Percentiles rank a stretch among this genome's conserved stretches.
phyloP scores from a whole-genome alignment of 2,329 filamentous ascomycete genomes.

The Paramyrothecium roridum region DNA sequence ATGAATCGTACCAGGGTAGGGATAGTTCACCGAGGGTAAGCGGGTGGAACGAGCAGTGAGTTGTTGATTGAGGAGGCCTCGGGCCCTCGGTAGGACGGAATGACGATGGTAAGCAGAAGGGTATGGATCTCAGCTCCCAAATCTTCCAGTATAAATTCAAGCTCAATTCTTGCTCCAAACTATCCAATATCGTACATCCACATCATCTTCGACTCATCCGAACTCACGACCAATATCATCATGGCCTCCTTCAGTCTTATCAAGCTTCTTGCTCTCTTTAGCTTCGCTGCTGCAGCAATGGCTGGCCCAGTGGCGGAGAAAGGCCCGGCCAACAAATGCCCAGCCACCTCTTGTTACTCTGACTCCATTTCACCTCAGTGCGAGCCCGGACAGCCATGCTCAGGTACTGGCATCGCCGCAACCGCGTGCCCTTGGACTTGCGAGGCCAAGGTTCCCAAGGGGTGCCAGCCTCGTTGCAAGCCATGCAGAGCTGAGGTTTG shows the following conservation, averaged over 20 bases:
- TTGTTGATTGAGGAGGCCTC: too few relatives aligned
- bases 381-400: neutral
- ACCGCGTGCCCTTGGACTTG: slow-evolving; percentile 1
- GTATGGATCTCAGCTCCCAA: too few relatives aligned
- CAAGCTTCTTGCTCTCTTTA: neutral
- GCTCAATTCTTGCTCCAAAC: too few relatives aligned
- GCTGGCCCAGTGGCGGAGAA: neutral
- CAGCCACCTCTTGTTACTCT: neutral
- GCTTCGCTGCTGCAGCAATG: neutral
- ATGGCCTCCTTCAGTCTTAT: neutral
- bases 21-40: too few relatives aligned
- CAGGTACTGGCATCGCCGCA: neutral
- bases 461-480: neutral
- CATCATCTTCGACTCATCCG: too few relatives aligned
- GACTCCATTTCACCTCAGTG: neutral
- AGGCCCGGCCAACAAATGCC: neutral
- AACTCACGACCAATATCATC: too few relatives aligned
- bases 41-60: too few relatives aligned
- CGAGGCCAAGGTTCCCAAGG: neutral
- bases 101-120: too few relatives aligned
- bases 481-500: neutral
- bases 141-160: too few relatives aligned
- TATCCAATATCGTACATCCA: too few relatives aligned
- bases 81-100: too few relatives aligned
- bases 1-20: too few relatives aligned